Conservation (phyloP, 805 yeast genomes). For the Saccharomycopsis capsularis region DNA sequence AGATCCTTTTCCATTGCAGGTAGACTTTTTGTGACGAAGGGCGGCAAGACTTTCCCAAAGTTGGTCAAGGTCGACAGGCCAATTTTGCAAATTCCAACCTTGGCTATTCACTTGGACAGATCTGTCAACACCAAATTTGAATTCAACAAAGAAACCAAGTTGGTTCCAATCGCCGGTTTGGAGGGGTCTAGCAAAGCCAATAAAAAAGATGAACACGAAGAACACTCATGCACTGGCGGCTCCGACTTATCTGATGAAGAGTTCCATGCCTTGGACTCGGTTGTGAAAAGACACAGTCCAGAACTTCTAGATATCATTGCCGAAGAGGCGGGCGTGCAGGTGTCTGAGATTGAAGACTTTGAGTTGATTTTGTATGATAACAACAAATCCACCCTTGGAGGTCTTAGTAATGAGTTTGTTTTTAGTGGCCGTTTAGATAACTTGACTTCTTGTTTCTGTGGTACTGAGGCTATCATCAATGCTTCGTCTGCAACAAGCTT, state of each 20-base stretch:
- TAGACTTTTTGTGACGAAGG: conserved; percentile 58
- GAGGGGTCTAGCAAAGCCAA: conserved; percentile 28
- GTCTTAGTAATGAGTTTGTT: conserved; percentile 82
- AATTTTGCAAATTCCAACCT: conserved; percentile 81
- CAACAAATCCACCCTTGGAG: conserved; percentile 79
- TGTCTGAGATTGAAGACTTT: conserved; percentile 74
- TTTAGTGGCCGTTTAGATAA: conserved; percentile 91
- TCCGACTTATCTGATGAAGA: conserved; percentile 43
- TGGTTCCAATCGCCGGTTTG: conserved; percentile 80
- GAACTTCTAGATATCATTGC: conserved; percentile 67
- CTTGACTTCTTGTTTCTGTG: conserved; percentile 78
- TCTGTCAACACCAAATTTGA: conserved; percentile 73
- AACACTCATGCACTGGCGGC: conserved; percentile 33
- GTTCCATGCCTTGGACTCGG: conserved; percentile 57
- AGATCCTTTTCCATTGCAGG: conserved; percentile 91
- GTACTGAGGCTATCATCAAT: conserved; percentile 62
- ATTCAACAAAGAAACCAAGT: conserved; percentile 81
- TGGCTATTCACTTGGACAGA: conserved; percentile 87
- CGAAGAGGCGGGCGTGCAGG: conserved; percentile 45
- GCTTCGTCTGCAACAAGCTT: conserved; percentile 37
- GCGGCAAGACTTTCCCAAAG: conserved; percentile 50
- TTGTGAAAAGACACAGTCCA: conserved; percentile 69
- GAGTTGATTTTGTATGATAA: conserved; percentile 82
- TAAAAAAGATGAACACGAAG: conserved; percentile 17
- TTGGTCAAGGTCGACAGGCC: conserved; percentile 80